Base-by-base conservation (phyloP, 139 green algal species). In the Coccomyxa sp. region DNA sequence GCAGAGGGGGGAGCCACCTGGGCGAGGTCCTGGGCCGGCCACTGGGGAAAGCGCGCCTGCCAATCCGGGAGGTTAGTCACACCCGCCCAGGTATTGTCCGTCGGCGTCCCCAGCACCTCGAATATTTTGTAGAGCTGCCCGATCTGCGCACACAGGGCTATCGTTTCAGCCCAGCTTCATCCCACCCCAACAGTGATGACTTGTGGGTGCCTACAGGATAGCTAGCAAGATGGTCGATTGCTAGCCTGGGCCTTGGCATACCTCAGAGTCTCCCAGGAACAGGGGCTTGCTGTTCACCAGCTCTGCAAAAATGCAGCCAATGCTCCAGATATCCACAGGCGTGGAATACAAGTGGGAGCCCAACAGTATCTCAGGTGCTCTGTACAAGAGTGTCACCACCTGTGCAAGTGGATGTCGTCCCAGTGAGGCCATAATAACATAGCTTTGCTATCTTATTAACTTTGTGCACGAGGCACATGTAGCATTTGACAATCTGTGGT, bases 361-460 rank as follows among this genome's bases (percentile, higher is more conserved):
- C 68, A 98, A 88, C 85, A 98, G 88, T 84, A 98, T 95, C 89
- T 98, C 95, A 10, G 95, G 95, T 27, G 95, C 91, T 23, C 95
- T 90, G 87, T 98, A 98, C 95, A 95, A 96, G 45, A 97, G 89
- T 1, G 95, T 98, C 21, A 97, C 93, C 10, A 98, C 95, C 87
- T 93, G 87, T 59, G 25, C 71, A 78, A 38, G 71, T 31, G 1
- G 0, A 27, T 16, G 12, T 51, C n/a, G 9, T 28, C 27, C 4
- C 30, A 16, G 30, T 38, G 12, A 51, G 23, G 9, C 27, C 14
- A 31, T 31, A 9, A 18, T n/a, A n/a, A n/a, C n/a, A n/a, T n/a
- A n/a, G n/a, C n/a, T n/a, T n/a, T n/a, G n/a, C n/a, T n/a, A n/a
- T n/a, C n/a, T n/a, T n/a, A n/a, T n/a, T n/a, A n/a, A n/a, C n/a